Evolutionary conservation across 1,139 yeast species (phyloP).

Genomic region (Sugiyamaella sp.): DNA sequence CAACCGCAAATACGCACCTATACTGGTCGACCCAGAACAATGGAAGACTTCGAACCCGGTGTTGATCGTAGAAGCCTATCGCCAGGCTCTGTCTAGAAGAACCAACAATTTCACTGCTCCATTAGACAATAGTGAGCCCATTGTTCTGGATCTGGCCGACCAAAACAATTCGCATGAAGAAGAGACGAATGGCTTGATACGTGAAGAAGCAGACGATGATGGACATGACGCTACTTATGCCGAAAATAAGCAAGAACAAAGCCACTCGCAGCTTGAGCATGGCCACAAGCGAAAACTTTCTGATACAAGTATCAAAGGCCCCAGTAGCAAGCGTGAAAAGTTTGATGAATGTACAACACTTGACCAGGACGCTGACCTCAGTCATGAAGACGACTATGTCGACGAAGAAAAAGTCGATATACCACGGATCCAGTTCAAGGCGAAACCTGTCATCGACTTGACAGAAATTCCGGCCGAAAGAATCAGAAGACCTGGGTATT

Average conservation of each 20-base stretch:
- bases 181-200: too few relatives aligned
- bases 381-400: background rate
- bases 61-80: slow-evolving; percentile 21
- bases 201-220: background rate
- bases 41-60: slow-evolving; percentile 17
- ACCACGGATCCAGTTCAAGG: slow-evolving; percentile 29
- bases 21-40: slow-evolving; percentile 15
- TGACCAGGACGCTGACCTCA: background rate
- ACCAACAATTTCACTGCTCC: slow-evolving; percentile 21
- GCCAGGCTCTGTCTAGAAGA: slow-evolving; percentile 17
- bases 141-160: background rate
- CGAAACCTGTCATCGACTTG: slow-evolving; percentile 35
- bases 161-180: too few relatives aligned
- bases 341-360: background rate
- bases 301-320: slow-evolving; percentile 1
- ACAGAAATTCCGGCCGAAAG: slow-evolving; percentile 36
- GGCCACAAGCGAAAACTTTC: slow-evolving; percentile 7
- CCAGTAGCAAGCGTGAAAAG: slow-evolving; percentile 8
- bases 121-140: slow-evolving; percentile 13
- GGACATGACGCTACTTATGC: background rate
- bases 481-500: slow-evolving; percentile 36
- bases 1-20: slow-evolving; percentile 7
- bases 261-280: too few relatives aligned
- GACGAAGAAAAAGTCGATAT: slow-evolving; percentile 13
- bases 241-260: too few relatives aligned